phyloP scores from a whole-genome alignment of 164 flowering plant genomes.

The Annona cherimola region DNA sequence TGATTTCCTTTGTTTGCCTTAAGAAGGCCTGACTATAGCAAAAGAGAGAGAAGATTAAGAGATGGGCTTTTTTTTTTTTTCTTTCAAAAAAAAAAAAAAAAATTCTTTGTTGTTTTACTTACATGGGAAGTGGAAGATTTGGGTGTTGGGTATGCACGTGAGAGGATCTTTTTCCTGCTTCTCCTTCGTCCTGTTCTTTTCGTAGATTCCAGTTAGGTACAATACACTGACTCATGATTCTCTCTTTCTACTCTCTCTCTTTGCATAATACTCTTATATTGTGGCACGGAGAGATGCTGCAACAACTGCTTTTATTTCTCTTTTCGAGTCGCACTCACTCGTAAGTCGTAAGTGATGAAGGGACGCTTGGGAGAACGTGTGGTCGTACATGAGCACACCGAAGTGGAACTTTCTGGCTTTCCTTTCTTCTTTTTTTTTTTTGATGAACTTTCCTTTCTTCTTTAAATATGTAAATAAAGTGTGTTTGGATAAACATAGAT shows the following conservation, averaged over 20 bases:
- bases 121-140: slow-evolving; percentile 28
- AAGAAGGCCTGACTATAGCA: too few relatives aligned
- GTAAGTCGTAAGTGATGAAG: background rate
- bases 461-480: background rate
- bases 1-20: too few relatives aligned
- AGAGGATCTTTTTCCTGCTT: slow-evolving; percentile 35
- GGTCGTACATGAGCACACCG: slow-evolving; percentile 21
- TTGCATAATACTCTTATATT: background rate
- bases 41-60: too few relatives aligned
- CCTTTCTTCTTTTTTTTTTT: background rate
- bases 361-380: slow-evolving; percentile 31
- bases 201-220: slow-evolving; percentile 39
- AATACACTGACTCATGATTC: slow-evolving; percentile 30
- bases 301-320: slow-evolving; percentile 12
- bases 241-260: slow-evolving; percentile 11
- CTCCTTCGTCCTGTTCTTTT: slow-evolving; percentile 26
- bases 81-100: background rate
- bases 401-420: background rate
- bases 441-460: background rate
- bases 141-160: slow-evolving; percentile 34
- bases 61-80: too few relatives aligned
- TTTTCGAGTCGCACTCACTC: slow-evolving; percentile 12
- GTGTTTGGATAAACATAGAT: too few relatives aligned
- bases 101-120: slow-evolving; percentile 7
- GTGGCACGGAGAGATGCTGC: slow-evolving; percentile 4